Evolutionary conservation across 495 filamentous ascomycete genomes (phyloP), one percentile per base, ranked within the genome.

Genomic region (Corynascus novoguineensis): DNA sequence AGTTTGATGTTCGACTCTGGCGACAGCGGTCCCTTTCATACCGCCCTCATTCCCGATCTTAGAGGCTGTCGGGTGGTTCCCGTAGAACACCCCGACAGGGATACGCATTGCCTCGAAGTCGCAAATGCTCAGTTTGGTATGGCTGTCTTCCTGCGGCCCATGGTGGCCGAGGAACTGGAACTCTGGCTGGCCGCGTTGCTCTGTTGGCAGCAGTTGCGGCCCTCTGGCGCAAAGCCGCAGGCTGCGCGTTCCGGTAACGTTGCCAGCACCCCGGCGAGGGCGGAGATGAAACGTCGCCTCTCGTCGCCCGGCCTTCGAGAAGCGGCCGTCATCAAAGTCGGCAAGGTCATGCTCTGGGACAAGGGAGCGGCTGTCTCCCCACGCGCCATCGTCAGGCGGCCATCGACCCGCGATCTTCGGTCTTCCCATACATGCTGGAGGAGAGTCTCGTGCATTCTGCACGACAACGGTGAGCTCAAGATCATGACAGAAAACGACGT

Each of bases 381-480:
- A 55, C 75, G 75, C 62, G 73, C 76, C 62, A 82, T 79, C 63
- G 75, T 75, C 45, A 72, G 72, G 56, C 72, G 74, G 4, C 71
- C 77, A 12, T 75, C 77, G 12, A 73, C 77, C 10, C 69, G 77
- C 52, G 74, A 78, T 58, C 62, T 76, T 17, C 68, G 70, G 28
- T 66, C 69, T 15, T 57, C 68, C 19, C 54, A 68, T 29, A 73
- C 71, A 19, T 68, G 86, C 11, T 97, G 93, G 95, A 82, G 87
- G 62, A 83, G 79, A 53, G 88, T 97, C 31, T 96, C 91, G 45
- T 96, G 92, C 74, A 95, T 91, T 37, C 75, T 99, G 17, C 87
- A 95, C 59, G 93, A 96, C 66, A 97, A 97, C 67, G 93, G 93
- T 44, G 86, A 92, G 67, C 89, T 99, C 64, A 95, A 92, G 68